Evolutionary conservation across 441 rosid species (phyloP), one percentile per base, ranked within the genome.

Genomic region (Manihot esculenta): DNA sequence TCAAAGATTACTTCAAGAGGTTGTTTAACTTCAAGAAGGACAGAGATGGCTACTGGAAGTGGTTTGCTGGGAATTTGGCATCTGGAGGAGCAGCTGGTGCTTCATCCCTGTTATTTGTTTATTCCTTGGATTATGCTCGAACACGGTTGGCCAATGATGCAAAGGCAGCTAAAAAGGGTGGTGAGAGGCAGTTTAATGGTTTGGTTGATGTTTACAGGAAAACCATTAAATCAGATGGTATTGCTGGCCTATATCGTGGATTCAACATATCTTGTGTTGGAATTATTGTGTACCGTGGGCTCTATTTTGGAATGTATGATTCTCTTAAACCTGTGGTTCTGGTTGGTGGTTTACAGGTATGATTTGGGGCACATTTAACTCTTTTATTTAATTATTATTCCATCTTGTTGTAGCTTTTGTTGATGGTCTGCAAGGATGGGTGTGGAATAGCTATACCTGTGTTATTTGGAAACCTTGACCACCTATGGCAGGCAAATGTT

Each of bases 31-130:
- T 94, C 87, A 94, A 92, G 88, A 90, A 94, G 83, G 97, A 94
- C 66, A 84, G 69, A 77, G 95, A 92, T 80, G 97, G 97, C 63
- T 94, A 94, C 70, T 92, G 97, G 97, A 92, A 88, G 71, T 94
- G 97, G 97, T 94, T 94, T 86, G 95, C 94, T 18, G 99, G 99
- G 62, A 94, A 94, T 78, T 79, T 94, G 82, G 97, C 97, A 21
- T 92, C 99, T 49, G 99, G 99, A 72, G 99, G 95, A 63, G 93
- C 92, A 76, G 99, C 99, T 68, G 99, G 99, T 84, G 99, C 97
- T 58, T 84, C 97, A 65, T 94, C 99, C 59, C 92, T 87, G 63
- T 82, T 92, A 6, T 94, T 94, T 74, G 97, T 94, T 3, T 94
- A 94, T 80, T 89, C 97, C 21, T 77, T 94, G 79, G 97, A 94